These are phyloP conservation scores for Mrakia gelida DNA, from an alignment of 768 basidiomycete species.

Conservation along the genomic window DNA sequence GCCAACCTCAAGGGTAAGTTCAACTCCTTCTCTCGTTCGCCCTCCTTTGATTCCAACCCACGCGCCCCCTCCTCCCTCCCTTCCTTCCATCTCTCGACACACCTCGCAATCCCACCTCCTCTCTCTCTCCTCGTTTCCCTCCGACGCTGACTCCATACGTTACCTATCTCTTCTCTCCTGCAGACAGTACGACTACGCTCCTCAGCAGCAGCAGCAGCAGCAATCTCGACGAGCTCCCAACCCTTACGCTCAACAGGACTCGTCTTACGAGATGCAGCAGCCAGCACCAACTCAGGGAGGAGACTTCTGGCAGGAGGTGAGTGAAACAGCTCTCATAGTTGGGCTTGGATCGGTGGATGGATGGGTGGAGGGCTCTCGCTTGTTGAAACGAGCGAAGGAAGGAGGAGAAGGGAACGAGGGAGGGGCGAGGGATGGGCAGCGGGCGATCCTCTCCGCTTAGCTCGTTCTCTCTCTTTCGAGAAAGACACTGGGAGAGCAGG, in stretches of 20 bases:
- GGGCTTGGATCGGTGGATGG: neutral
- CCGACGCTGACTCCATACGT: neutral
- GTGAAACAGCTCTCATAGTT: neutral
- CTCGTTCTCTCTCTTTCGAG: too few relatives aligned
- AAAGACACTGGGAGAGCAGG: too few relatives aligned
- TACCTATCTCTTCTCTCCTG: neutral
- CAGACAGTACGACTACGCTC: slow-evolving; percentile 40
- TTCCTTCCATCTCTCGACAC: neutral
- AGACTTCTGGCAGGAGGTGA: slow-evolving; percentile 32
- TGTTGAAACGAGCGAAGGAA: too few relatives aligned
- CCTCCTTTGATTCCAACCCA: neutral
- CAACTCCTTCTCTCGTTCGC: too few relatives aligned
- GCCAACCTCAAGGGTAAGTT: neutral
- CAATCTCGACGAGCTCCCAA: slow-evolving; percentile 18
- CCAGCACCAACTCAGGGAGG: slow-evolving; percentile 8
- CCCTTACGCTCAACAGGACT: slow-evolving; percentile 30
- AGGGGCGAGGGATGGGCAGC: neutral
- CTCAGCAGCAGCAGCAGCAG: slow-evolving; percentile 35
- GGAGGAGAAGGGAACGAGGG: neutral
- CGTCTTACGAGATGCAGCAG: slow-evolving; percentile 27
- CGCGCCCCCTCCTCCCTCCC: neutral
- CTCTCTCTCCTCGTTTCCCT: too few relatives aligned
- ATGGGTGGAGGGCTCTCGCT: too few relatives aligned
- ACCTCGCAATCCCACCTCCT: neutral
- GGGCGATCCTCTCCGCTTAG: neutral